A percentile compares a stretch with the other conserved stretches of the same genome.
Evolutionary conservation across 2,329 filamentous ascomycete genomes (phyloP).

Genomic region (Venturia effusa): DNA sequence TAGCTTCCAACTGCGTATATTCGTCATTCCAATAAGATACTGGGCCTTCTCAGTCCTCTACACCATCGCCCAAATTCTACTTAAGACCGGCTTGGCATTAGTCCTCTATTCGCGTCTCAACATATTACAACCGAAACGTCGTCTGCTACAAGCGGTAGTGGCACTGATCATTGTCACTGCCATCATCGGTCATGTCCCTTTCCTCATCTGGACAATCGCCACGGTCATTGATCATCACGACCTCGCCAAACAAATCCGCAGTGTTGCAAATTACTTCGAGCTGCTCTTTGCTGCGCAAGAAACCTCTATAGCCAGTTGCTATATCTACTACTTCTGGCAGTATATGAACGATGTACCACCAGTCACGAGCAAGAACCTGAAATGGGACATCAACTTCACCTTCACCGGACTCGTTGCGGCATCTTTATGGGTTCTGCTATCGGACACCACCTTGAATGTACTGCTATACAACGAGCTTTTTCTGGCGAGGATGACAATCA

Average conservation of each 20-base stretch:
- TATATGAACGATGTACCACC: not conserved
- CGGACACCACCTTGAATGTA: not conserved
- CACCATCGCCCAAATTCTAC: not conserved
- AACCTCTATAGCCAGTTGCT: not conserved
- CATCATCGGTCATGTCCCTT: not conserved
- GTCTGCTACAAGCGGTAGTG: not conserved
- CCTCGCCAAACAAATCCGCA: not conserved
- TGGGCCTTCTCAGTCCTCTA: not conserved
- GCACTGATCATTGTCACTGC: not conserved
- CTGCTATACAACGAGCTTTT: not conserved
- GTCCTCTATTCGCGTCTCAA: conserved; percentile 1
- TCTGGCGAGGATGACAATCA: not conserved
- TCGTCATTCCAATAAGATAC: not conserved
- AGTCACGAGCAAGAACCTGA: not conserved
- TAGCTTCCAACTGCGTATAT: not conserved
- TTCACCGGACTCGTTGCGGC: not conserved
- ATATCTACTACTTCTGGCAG: not conserved
- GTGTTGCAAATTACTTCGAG: not conserved
- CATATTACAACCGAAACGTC: not conserved
- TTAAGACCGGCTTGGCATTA: not conserved
- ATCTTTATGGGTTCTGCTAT: not conserved
- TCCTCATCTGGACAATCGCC: not conserved
- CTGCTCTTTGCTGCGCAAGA: not conserved
- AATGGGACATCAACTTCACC: not conserved
- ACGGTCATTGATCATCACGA: not conserved